Conservation (phyloP, 1,284 basidiomycete genomes). For the Pholiota adiposa region DNA sequence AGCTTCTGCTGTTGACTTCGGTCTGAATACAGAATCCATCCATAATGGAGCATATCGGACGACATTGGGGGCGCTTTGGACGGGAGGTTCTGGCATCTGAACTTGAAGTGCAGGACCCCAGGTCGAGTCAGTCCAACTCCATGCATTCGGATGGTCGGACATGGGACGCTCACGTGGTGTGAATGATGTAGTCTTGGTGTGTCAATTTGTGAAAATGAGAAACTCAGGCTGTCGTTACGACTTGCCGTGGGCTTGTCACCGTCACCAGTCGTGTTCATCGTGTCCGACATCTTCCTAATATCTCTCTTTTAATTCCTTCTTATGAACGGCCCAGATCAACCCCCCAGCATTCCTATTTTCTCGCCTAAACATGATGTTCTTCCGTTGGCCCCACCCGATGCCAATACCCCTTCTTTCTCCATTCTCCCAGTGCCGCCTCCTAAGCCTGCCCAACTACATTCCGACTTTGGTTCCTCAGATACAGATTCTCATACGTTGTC, state of each 20-base stretch:
- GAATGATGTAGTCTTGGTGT: constrained; percentile 11
- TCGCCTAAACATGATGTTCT: constrained; percentile 8
- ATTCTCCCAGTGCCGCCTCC: constrained; percentile 19
- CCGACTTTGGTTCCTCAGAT: background rate
- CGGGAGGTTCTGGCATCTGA: constrained; percentile 5
- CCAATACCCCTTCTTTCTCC: constrained; percentile 1
- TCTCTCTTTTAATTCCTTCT: background rate
- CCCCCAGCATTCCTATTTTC: constrained; percentile 10
- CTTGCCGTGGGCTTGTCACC: constrained; percentile 9
- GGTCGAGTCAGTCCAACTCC: no score
- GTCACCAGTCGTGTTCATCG: constrained; percentile 1
- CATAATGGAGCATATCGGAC: constrained; percentile 33
- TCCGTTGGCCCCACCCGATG: background rate
- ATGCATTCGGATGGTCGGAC: background rate
- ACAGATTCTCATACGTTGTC: constrained; percentile 14
- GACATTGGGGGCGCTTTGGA: constrained; percentile 7
- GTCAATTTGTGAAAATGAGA: constrained; percentile 16
- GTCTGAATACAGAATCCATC: constrained; percentile 38
- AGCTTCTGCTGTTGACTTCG: constrained; percentile 32
- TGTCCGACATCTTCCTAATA: constrained; percentile 8
- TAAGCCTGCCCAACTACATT: background rate
- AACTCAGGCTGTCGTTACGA: constrained; percentile 4
- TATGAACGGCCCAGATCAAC: constrained; percentile 24
- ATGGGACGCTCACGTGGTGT: constrained; percentile 22
- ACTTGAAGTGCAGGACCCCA: background rate